Base-by-base conservation (phyloP, 106 monocot species). In the Apostasia shenzhenica region DNA sequence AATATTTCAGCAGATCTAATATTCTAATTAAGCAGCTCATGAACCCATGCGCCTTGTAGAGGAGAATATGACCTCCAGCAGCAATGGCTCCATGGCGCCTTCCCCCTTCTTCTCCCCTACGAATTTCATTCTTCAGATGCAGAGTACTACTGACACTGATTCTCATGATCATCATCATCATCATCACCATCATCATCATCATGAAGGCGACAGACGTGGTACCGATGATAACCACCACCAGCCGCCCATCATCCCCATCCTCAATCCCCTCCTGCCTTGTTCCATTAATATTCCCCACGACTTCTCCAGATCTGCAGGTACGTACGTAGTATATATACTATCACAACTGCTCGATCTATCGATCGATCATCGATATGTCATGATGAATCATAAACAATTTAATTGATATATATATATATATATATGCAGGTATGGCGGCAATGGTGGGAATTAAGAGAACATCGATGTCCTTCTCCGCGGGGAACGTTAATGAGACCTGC, bases 81-180 rank as follows among this genome's bases (percentile, higher is more conserved):
- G 75, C 80, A 85, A 86, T 80, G 85, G 77, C 62, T 43, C 44
- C 12, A 79, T 78, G 80, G 50, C 81, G 10, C 55, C 85, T 6
- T 70, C 90, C 26, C 62, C 89, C 12, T 63, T 80, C 48, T 89
- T 89, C 78, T 94, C 91, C 80, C 83, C 82, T 60, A 66, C 85
- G 0, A 86, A 75, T 63, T 88, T 91, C 76, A 48, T 94, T 42
- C 63, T 83, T 53, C 85, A 82, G 63, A 75, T 91, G 81, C 90
- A 90, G 60, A 77, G 75, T 1, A 5, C 56, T 11, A 5, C 41
- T 12, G 61, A 62, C 1, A 44, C 41, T 2, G 39, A 62, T 6
- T 8, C 2, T 7, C 59, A 26, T 5, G 50, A 50, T 50, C 50
- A 50, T 4, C 75, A 54, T 12, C 70, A 67, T 14, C 57, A 57